Base-by-base conservation (phyloP, 495 filamentous ascomycete genomes). In the Penicillium ochrochloron region DNA sequence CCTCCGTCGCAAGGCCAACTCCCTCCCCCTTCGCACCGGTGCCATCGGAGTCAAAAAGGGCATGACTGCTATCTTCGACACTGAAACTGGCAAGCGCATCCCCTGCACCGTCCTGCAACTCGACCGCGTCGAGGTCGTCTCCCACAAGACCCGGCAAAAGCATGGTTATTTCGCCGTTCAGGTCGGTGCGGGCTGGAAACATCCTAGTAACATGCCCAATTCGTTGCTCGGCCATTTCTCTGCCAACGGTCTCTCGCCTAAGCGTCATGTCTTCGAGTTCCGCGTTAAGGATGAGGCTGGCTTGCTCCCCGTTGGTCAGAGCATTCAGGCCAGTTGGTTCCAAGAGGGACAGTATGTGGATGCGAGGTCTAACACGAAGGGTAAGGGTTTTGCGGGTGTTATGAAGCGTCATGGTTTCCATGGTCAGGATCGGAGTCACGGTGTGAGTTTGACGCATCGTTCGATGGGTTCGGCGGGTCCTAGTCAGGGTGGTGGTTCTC, bases 81-180 rank as follows among this genome's bases (percentile, higher is more conserved):
- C 86, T 0, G 83, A 84, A 59, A 88, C 90, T 35, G 94, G 93
- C 31, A 85, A 83, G 60, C 89, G 95, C 56, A 89, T 85, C 57
- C 82, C 94, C 41, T 96, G 92, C 80, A 99, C 95, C 10, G 91
- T 99, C 57, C 85, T 99, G 41, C 95, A 98, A 78, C 83, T 99
- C 66, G 95, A 99, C 77, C 85, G 93, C 54, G 91, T 94, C 34
- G 92, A 97, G 71, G 92, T 96, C 2, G 82, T 95, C 14, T 87
- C 88, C 44, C 87, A 91, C 76, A 97, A 97, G 84, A 95, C 92
- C 39, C 80, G 85, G 25, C 75, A 87, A 64, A 81, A 82, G 70
- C 88, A 99, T 76, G 95, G 94, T 8, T 98, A 98, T 78, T 97
- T 82, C 74, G 94, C 93, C 35, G 91, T 98, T 19, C 94, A 97